Evolutionary conservation across 1,284 basidiomycete species (phyloP), one percentile per base, ranked within the genome.

Genomic region (Baeospora myosura): DNA sequence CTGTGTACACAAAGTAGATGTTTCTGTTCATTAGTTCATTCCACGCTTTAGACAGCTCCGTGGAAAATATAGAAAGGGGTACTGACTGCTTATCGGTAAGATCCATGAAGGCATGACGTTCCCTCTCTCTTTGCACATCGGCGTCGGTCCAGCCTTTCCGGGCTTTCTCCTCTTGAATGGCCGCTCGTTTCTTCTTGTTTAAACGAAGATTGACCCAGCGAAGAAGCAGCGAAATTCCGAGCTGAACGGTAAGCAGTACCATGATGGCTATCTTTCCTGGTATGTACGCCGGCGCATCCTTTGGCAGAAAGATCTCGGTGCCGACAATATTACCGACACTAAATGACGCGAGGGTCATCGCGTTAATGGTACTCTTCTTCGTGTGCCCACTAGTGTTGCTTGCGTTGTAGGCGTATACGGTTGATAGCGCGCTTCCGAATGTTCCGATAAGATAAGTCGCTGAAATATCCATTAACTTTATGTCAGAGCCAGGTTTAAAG

Each of bases 301-400:
- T 73, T 2, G 77, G 76, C 35, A 69, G 71, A 54, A 80, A 81
- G 7, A 77, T 79, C 51, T 78, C 76, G 2, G 76, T 71, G 5
- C 75, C 78, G 28, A 78, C 64, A 37, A 79, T 74, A 49, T 82
- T 81, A 1, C 75, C 74, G 6, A 77, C 49, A 37, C 66, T 70
- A 56, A 82, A 82, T 0, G 72, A 61, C 1, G 69, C 63, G 1
- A 83, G 60, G 0, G 78, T 81, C 61, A 81, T 61, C 1, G 75
- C 73, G 48, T 82, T 81, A 45, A 81, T 65, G 1, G 76, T 78
- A 44, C 66, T 72, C 63, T 83, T 84, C 65, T 84, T 83, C 1
- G 78, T 83, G 41, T 78, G 74, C 2, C 80, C 81, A 31, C 71
- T 71, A 0, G 74, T 81, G 52, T 84, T 82, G 37, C 73, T 75